Evolutionary conservation across 306 rosid species (phyloP).

Genomic region (Oemleria cerasiformis): DNA sequence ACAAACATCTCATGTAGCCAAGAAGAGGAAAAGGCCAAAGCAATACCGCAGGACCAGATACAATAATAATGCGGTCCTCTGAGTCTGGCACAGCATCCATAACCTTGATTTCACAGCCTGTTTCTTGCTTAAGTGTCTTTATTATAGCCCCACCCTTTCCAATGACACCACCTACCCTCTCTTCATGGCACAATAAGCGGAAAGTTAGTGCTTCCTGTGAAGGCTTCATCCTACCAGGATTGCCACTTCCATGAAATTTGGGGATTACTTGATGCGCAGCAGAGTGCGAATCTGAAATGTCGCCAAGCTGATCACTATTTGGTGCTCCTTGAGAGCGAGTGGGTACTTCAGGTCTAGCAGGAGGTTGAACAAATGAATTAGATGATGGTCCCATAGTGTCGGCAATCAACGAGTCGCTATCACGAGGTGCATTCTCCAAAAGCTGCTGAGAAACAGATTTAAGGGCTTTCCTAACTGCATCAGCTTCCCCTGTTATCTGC

Average conservation of each 20-base stretch:
- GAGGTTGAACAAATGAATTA: slow-evolving; percentile 47
- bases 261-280: slow-evolving; percentile 44
- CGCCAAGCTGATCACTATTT: slow-evolving; percentile 47
- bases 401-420: slow-evolving; percentile 40
- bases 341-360: slow-evolving; percentile 28
- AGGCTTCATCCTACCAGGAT: slow-evolving; percentile 56
- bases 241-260: slow-evolving; percentile 62
- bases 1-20: neutral
- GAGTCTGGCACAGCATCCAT: slow-evolving; percentile 55
- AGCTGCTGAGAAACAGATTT: slow-evolving; percentile 67
- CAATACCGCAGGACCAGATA: slow-evolving; percentile 88
- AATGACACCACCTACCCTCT: slow-evolving; percentile 78
- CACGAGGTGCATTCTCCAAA: slow-evolving; percentile 62
- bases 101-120: slow-evolving; percentile 84
- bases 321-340: slow-evolving; percentile 52
- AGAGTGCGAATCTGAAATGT: slow-evolving; percentile 43
- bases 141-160: slow-evolving; percentile 88
- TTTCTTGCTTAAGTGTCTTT: slow-evolving; percentile 66
- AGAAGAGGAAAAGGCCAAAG: slow-evolving; percentile 9
- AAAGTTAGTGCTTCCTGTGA: slow-evolving; percentile 64
- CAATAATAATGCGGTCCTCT: slow-evolving; percentile 65
- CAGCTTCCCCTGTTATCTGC: slow-evolving; percentile 79
- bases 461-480: slow-evolving; percentile 80
- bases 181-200: slow-evolving; percentile 73
- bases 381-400: slow-evolving; percentile 47